Conservation (phyloP, 441 rosid genomes). For the Erodium texanum region DNA sequence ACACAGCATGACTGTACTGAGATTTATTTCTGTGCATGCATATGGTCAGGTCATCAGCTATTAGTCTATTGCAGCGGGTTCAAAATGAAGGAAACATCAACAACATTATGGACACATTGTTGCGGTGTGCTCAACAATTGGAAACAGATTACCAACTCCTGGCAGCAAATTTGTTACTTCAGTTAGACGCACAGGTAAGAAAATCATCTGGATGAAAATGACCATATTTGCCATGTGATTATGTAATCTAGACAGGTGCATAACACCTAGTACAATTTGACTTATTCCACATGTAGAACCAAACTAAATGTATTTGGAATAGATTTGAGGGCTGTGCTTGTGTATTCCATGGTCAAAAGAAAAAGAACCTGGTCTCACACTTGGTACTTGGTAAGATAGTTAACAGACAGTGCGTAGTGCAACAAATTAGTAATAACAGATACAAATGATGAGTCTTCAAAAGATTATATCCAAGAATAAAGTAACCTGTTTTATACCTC, state of each 20-base stretch:
- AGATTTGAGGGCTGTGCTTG: too few relatives aligned
- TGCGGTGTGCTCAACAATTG: constrained; percentile 37
- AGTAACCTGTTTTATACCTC: neutral
- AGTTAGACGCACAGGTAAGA: constrained; percentile 52
- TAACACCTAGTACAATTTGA: too few relatives aligned
- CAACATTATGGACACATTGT: constrained; percentile 33
- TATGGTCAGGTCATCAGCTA: constrained; percentile 59
- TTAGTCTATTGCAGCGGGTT: constrained; percentile 51
- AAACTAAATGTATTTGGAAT: too few relatives aligned
- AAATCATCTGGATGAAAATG: neutral
- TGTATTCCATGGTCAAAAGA: too few relatives aligned
- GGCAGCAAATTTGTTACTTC: constrained; percentile 76
- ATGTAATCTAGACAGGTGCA: too few relatives aligned
- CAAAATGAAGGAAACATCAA: constrained; percentile 44
- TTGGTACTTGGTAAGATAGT: too few relatives aligned
- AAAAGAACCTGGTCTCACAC: too few relatives aligned
- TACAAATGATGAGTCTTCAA: too few relatives aligned
- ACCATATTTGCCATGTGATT: neutral
- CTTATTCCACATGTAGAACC: too few relatives aligned
- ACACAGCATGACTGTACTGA: neutral
- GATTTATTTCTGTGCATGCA: neutral
- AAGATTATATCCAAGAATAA: too few relatives aligned
- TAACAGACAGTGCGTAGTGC: too few relatives aligned
- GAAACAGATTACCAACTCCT: constrained; percentile 49
- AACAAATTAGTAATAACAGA: neutral